Percentiles rank a stretch among this genome's conserved stretches.
Evolutionary conservation across 2,329 filamentous ascomycete species (phyloP).

Genomic region (Zalaria sp.): DNA sequence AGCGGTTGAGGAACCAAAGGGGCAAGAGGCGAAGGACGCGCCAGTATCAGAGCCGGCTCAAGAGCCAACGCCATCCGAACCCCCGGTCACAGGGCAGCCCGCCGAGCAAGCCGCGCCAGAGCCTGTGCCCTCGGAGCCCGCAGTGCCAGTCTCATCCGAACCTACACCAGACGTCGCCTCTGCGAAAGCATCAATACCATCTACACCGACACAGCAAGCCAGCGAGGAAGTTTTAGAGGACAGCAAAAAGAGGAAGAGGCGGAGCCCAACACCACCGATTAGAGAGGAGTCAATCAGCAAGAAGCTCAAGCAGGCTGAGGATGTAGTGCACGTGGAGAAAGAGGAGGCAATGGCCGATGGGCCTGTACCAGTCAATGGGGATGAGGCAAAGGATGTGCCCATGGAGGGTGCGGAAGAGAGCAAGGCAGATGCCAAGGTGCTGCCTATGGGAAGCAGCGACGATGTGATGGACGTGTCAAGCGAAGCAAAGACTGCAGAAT

Average conservation of each 20-base stretch:
- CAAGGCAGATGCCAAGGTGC: slow-evolving; percentile 7
- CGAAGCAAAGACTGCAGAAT: slow-evolving; percentile 1
- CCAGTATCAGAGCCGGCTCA: background rate
- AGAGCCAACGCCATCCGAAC: background rate
- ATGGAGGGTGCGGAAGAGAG: slow-evolving; percentile 8
- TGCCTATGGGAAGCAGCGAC: slow-evolving; percentile 14
- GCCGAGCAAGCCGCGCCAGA: background rate
- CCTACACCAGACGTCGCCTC: background rate
- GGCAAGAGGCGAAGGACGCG: background rate
- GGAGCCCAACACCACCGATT: slow-evolving; percentile 24
- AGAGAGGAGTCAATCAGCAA: slow-evolving; percentile 25
- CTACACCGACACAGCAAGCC: background rate
- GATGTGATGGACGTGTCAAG: slow-evolving; percentile 14
- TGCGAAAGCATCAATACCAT: background rate
- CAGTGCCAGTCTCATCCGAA: background rate
- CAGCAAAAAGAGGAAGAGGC: slow-evolving; percentile 25
- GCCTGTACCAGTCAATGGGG: slow-evolving; percentile 7
- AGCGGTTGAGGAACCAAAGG: background rate
- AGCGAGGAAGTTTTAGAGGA: slow-evolving; percentile 10
- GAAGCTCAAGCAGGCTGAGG: slow-evolving; percentile 25
- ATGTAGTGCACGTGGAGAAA: slow-evolving; percentile 4
- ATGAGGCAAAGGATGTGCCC: background rate
- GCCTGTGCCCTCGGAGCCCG: background rate
- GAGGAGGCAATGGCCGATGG: slow-evolving; percentile 10
- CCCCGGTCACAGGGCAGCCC: too few species aligned